These are phyloP conservation scores for Nigrospora osmanthi DNA, from an alignment of 2,329 filamentous ascomycete genomes.

Conservation along the genomic window DNA sequence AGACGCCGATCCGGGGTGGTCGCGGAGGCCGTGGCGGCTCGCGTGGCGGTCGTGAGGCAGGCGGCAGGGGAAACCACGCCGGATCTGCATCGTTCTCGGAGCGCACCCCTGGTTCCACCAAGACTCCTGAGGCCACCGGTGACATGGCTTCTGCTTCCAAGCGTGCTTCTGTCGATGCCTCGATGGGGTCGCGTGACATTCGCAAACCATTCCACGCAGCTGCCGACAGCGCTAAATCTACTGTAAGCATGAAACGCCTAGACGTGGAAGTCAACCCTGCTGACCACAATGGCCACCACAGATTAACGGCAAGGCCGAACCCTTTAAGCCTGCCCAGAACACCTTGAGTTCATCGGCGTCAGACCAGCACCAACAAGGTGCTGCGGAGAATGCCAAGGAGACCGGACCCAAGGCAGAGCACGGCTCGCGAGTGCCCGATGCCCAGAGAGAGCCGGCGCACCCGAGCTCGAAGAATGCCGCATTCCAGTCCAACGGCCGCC, in stretches of 20 bases:
- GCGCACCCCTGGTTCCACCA: background rate
- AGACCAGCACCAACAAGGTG: background rate
- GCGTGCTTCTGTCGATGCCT: constrained; percentile 33
- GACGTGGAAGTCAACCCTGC: background rate
- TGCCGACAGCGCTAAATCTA: constrained; percentile 34
- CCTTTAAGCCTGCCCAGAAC: background rate
- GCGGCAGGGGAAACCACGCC: constrained; percentile 11
- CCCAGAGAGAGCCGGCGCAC: background rate
- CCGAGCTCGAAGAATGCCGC: background rate
- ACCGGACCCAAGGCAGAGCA: background rate
- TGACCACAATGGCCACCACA: constrained; percentile 1
- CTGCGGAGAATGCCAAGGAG: background rate
- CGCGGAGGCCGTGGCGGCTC: constrained; percentile 34
- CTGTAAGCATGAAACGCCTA: constrained; percentile 4
- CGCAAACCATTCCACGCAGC: constrained; percentile 31
- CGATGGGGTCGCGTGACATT: constrained; percentile 29
- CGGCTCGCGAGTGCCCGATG: background rate
- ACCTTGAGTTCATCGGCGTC: background rate
- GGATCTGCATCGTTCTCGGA: constrained; percentile 1
- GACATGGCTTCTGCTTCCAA: constrained; percentile 22
- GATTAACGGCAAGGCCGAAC: constrained; percentile 2
- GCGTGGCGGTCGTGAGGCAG: constrained; percentile 18
- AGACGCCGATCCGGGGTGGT: constrained; percentile 64
- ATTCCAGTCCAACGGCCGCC: constrained; percentile 8
- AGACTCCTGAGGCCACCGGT: background rate